Evolutionary conservation across 352 stramenopile genomes (phyloP), one percentile per base, ranked within the genome.

Genomic region (Thraustotheca clavata): DNA sequence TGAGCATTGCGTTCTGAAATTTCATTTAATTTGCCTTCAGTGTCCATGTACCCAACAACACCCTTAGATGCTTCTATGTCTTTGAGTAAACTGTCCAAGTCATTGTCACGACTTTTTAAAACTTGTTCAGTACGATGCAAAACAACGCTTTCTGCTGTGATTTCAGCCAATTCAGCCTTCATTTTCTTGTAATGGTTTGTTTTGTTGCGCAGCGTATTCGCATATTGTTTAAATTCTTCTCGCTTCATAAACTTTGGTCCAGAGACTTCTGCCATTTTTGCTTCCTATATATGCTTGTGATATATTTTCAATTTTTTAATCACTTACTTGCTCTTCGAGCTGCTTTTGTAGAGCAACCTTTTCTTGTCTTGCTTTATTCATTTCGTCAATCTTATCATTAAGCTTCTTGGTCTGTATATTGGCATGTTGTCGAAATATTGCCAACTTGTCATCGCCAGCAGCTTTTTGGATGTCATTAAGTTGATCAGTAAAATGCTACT

Each of bases 91-190:
- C 83, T 76, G n/a, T 96, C 83, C 24, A 97, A 62, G 41, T 95
- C 87, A 6, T 79, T 73, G 36, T 86, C 79, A 41, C 93, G 87
- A 49, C 74, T 81, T 59, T 96, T 92, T 26, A 98, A 72, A 9
- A 96, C 68, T 65, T 97, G 80, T 75, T 98, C 91, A 8, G 89
- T 97, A 29, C 89, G 82, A 66, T 94, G 79, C 6, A 98, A 73
- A 36, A 97, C 88, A 4, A 97, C 86, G 49, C 76, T 89, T 68
- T 97, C 90, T 14, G 87, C 77, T 57, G 87, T 80, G 35, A 97
- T 72, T 49, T 83, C 76, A 1, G 73, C 74, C 29, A 98, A 74
- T 71, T 98, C 86, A 7, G 69, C 76, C 73, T 97, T 97, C 14
- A 90, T 72, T 48, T 87, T 86, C 68, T 97, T 95, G 76, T 96